These are phyloP conservation scores for Sorghum bicolor DNA, from an alignment of 176 grass and related monocot genomes.

Conservation along the genomic window DNA sequence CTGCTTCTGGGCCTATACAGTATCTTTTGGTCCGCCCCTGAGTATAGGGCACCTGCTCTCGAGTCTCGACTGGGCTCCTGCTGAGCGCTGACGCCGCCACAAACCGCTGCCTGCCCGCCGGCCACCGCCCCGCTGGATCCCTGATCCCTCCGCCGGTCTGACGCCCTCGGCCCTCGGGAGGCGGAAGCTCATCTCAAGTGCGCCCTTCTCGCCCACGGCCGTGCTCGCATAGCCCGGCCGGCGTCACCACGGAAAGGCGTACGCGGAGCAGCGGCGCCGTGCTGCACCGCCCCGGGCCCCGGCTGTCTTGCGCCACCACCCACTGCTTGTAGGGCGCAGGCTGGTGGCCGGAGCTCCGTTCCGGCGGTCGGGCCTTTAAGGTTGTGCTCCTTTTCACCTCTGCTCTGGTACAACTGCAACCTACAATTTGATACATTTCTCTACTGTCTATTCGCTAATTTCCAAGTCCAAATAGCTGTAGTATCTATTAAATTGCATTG, in stretches of 20 bases:
- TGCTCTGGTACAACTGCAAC: background rate
- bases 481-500: too few species aligned
- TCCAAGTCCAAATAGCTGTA: background rate
- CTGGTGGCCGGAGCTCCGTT: background rate
- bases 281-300: background rate
- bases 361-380: background rate
- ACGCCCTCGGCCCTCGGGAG: background rate
- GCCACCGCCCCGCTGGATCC: background rate
- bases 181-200: background rate
- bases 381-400: background rate
- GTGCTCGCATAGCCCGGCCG: background rate
- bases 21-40: too few species aligned
- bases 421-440: background rate
- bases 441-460: background rate
- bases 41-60: too few species aligned
- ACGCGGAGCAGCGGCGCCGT: background rate
- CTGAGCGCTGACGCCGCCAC: background rate
- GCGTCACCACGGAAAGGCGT: background rate
- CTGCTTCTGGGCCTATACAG: background rate
- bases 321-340: background rate
- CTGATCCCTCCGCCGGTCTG: background rate
- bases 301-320: background rate
- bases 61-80: too few species aligned
- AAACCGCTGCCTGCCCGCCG: background rate
- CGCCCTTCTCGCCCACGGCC: background rate